Percentiles rank a stretch among this genome's conserved stretches.
phyloP scores from a whole-genome alignment of 805 yeast species.

The Kuraishia hungarica region DNA sequence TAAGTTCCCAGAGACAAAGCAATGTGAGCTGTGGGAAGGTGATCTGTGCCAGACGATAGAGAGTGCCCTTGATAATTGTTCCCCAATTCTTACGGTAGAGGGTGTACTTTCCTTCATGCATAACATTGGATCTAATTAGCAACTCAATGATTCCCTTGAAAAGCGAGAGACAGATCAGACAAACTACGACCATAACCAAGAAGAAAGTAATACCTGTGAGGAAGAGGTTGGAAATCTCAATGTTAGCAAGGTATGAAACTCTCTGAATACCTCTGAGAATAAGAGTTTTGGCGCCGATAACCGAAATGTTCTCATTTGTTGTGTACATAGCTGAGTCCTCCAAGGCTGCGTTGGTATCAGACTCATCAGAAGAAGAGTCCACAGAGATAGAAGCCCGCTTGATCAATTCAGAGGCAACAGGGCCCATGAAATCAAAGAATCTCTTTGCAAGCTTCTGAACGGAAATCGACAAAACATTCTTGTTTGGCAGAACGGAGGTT shows the following conservation, averaged over 20 bases:
- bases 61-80: slow-evolving; percentile 76
- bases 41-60: slow-evolving; percentile 74
- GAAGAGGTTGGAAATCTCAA: slow-evolving; percentile 81
- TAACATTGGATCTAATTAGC: slow-evolving; percentile 44
- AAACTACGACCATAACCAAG: slow-evolving; percentile 62
- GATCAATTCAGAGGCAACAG: slow-evolving; percentile 6
- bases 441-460: slow-evolving; percentile 49
- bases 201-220: slow-evolving; percentile 83
- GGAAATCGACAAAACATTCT: slow-evolving; percentile 63
- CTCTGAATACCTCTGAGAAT: slow-evolving; percentile 88
- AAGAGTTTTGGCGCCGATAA: slow-evolving; percentile 58
- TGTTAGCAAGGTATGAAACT: slow-evolving; percentile 75
- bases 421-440: slow-evolving; percentile 3
- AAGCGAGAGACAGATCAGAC: slow-evolving; percentile 43
- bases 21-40: slow-evolving; percentile 84
- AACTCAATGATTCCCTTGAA: slow-evolving; percentile 68
- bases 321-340: slow-evolving; percentile 49
- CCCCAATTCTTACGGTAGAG: slow-evolving; percentile 82
- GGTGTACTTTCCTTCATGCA: slow-evolving; percentile 57
- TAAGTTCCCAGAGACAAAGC: slow-evolving; percentile 84
- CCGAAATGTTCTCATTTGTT: slow-evolving; percentile 57
- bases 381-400: slow-evolving; percentile 31
- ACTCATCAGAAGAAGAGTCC: slow-evolving; percentile 11
- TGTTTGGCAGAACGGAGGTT: slow-evolving; percentile 62
- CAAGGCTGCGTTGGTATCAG: slow-evolving; percentile 27